These are phyloP conservation scores for Brachypodium distachyon DNA, from an alignment of 202 grass and related monocot genomes.

Conservation along the genomic window DNA sequence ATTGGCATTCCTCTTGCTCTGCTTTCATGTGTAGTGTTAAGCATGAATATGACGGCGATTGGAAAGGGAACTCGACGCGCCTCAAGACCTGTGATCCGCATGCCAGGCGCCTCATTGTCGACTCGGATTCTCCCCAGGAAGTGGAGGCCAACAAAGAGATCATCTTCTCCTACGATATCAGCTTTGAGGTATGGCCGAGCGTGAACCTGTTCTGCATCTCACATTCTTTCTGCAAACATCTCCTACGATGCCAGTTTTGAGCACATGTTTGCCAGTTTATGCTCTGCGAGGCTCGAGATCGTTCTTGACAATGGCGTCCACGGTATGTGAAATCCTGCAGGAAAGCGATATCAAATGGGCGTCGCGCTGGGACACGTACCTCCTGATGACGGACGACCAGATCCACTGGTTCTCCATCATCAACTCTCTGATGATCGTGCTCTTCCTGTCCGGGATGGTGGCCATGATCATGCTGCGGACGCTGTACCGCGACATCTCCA, in stretches of 20 bases:
- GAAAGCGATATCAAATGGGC: constrained; percentile 88
- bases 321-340: constrained; percentile 9
- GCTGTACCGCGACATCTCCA: constrained; percentile 68
- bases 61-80: constrained; percentile 40
- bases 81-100: constrained; percentile 67
- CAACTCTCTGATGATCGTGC: constrained; percentile 85
- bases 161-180: constrained; percentile 68
- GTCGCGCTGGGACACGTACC: constrained; percentile 91
- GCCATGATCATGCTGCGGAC: constrained; percentile 96
- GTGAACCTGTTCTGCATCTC: background rate
- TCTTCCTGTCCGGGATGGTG: constrained; percentile 87
- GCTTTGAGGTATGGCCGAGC: constrained; percentile 41
- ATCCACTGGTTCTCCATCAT: constrained; percentile 97
- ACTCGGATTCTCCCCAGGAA: constrained; percentile 64
- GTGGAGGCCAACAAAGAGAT: constrained; percentile 61
- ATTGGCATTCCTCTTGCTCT: background rate
- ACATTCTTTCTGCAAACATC: background rate
- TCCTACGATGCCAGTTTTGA: no score
- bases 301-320: background rate
- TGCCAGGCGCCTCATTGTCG: constrained; percentile 25
- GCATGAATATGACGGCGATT: constrained; percentile 65
- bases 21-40: constrained; percentile 38
- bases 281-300: background rate
- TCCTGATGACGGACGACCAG: constrained; percentile 84
- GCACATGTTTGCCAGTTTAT: background rate